Conservation (phyloP, 164 flowering plant genomes). For the Umbellularia californica region DNA sequence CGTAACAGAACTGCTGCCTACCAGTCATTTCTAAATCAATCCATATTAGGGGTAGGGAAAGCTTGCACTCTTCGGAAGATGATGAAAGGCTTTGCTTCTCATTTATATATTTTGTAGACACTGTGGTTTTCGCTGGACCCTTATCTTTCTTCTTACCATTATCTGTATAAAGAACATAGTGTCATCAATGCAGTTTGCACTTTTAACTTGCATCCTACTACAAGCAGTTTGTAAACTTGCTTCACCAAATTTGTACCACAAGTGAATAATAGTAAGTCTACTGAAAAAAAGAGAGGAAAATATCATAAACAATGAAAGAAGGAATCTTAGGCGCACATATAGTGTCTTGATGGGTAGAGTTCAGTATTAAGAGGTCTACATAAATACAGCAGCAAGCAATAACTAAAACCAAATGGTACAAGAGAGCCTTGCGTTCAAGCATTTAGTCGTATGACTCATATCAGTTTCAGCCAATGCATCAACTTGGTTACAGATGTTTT, state of each 20-base stretch:
- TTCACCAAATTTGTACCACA: background rate
- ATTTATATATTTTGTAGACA: slow-evolving; percentile 14
- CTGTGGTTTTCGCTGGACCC: slow-evolving; percentile 1
- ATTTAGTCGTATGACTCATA: too few species aligned
- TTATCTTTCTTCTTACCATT: slow-evolving; percentile 19
- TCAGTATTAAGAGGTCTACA: too few species aligned
- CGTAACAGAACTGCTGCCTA: slow-evolving; percentile 9
- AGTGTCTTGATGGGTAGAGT: background rate
- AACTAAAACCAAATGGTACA: too few species aligned
- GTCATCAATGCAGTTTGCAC: background rate
- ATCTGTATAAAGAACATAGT: slow-evolving; percentile 18
- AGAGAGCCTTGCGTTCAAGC: too few species aligned
- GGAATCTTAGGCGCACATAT: background rate
- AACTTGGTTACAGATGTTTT: background rate
- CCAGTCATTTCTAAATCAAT: slow-evolving; percentile 99
- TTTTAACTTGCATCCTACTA: background rate
- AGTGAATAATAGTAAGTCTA: background rate
- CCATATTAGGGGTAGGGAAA: slow-evolving; percentile 77
- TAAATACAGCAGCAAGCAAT: too few species aligned
- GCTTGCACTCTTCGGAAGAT: slow-evolving; percentile 32
- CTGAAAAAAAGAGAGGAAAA: background rate
- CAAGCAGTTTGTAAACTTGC: background rate
- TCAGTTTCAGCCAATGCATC: background rate
- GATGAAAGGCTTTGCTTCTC: slow-evolving; percentile 15
- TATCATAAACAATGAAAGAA: background rate